Evolutionary conservation across 164 flowering plant genomes (phyloP), one percentile per base, ranked within the genome.

Genomic region (Platanus orientalis): DNA sequence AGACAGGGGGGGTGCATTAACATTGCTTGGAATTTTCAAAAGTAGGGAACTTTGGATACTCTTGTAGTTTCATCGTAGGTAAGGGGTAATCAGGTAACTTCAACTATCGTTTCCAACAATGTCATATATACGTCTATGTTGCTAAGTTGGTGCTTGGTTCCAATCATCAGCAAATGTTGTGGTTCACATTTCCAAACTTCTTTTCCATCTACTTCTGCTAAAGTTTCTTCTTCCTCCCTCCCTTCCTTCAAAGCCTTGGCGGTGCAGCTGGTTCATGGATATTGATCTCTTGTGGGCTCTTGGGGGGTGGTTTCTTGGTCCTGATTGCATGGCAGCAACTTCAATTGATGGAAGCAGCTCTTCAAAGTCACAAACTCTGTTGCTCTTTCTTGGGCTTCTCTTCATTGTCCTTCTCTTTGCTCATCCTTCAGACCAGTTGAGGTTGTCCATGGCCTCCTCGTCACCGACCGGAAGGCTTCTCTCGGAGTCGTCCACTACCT

Each of bases 261-360:
- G 76, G 66, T 61, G 44, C 66, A 53, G 50, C 70, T 78, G 83
- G 90, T 89, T 86, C 71, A 89, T 89, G 96, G 92, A 84, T 85
- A 81, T 82, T 84, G 92, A 83, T 79, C 81, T 80, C 84, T 79
- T 78, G 71, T 80, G 85, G 82, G 61, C 70, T 79, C 73, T 81
- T 77, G 87, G 92, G 88, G 92, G 90, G 87, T 71, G 70, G 81
- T 69, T 69, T 69, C 48, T 83, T 66, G 53, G 64, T 71, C 65
- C 73, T 58, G 69, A 72, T 83, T 86, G 91, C 85, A 88, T 89
- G 96, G 96, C 90, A 75, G 50, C 73, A 65, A 54, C 73, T 42
- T 19, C 79, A 42, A 10, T 49, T 54, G 64, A 64, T 25, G 74
- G 70, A 54, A n/a, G n/a, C n/a, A 47, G 52, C 71, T 39, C 55